Base-by-base conservation (phyloP, 2,329 filamentous ascomycete genomes). In the Verticillium klebahnii region DNA sequence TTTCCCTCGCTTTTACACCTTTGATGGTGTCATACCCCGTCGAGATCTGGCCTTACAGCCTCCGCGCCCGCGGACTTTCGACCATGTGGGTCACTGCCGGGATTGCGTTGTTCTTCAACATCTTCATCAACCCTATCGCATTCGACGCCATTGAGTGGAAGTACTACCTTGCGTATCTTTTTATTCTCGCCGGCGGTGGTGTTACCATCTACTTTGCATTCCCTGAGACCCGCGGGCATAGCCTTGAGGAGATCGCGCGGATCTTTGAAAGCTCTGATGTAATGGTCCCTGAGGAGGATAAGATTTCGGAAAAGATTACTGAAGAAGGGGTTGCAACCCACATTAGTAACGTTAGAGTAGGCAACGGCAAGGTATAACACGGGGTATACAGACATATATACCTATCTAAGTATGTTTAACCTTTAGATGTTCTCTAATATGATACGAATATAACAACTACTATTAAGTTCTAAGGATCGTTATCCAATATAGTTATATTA, bases 91-190 rank as follows among this genome's bases (percentile, higher is more conserved):
- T 57, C 17, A 50, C 59, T 2, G 34, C 36, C 39, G 37, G 40
- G 25, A 36, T 68, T 52, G 55, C 50, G 55, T 32, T 59, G 12
- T 59, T 59, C 37, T 58, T 63, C 29, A 63, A 72, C 55, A 68
- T 69, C 32, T 77, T 76, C 58, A 75, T 77, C 7, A 80, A 80
- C 31, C 78, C 77, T 0, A 75, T 80, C 8, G 77, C 74, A 0
- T 71, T 80, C 57, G 73, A 75, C 0, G 67, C 68, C 0, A 75
- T 80, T 37, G 66, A 64, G 0, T 80, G 77, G 78, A 77, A 73
- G 63, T 79, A 76, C 60, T 80, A 80, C 60, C 74, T 79, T 12
- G 75, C 80, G 11, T 79, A 76, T 66, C 74, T 77, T 25, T 74
- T 68, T 0, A 68, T 70, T 0, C 66, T 74, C 17, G 65, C 62